Base-by-base conservation (phyloP, 208 protist species). In the Crithidia sp. region DNA sequence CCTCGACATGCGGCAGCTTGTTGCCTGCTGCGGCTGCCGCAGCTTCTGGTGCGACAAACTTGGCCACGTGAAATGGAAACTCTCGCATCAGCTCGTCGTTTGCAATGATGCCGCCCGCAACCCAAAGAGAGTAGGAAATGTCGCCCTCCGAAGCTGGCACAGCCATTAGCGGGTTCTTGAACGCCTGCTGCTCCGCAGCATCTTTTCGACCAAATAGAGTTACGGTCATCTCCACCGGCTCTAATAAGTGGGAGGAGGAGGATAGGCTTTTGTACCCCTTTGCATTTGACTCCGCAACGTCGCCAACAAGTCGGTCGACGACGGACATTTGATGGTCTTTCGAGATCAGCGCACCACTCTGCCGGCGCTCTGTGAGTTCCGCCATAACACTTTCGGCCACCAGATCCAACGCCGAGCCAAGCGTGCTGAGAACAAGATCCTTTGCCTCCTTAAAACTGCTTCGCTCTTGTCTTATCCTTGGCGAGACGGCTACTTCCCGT, bases 31-130 rank as follows among this genome's bases (percentile, higher is more conserved):
- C 19, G 43, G 47, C 59, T n/a, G 17, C 36, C 5, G 50, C 50
- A 19, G 62, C 43, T 12, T 77, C 60, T 9, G 70, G 61, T 0
- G 80, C 17, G 4, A 87, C 76, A 73, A 92, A 93, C 70, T 83
- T 84, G 44, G 88, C 92, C 45, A 96, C 72, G 66, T 96, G 88
- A 69, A 89, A 94, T n/a, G 92, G 92, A 67, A 93, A 96, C 50
- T 93, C 88, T 54, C 58, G 56, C 55, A 71, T 79, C 28, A 96
- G 69, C 54, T 79, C 80, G 8, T 81, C 68, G n/a, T 90, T 49
- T 12, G 85, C 87, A 50, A 96, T 78, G 36, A 96, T 65, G 7
- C 78, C 86, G 39, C 92, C 92, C 10, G 89, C 73, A n/a, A 96
- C 83, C 87, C 88, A 94, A 37, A 96, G 68, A 6, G 92, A 94